Evolutionary conservation across 2,329 filamentous ascomycete species (phyloP).

Genomic region (Mycocentrospora acerina): DNA sequence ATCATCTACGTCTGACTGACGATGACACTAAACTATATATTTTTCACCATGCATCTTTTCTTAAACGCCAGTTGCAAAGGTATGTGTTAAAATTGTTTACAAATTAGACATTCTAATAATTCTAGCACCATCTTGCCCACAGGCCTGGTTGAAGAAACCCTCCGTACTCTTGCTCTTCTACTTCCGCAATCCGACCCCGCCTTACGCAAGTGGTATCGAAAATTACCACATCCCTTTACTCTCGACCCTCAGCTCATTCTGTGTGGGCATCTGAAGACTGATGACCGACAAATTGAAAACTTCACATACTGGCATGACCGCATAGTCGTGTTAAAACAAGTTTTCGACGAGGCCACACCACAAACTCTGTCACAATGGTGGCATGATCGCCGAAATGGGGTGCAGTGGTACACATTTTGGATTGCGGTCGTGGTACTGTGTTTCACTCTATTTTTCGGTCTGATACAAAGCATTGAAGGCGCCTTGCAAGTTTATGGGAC

Average conservation of each 20-base stretch:
- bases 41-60: slow-evolving; percentile 47
- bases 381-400: slow-evolving; percentile 45
- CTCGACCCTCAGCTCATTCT: slow-evolving; percentile 29
- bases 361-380: slow-evolving; percentile 46
- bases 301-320: slow-evolving; percentile 48
- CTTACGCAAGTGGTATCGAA: slow-evolving; percentile 22
- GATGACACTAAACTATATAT: slow-evolving; percentile 44
- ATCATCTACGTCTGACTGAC: slow-evolving; percentile 45
- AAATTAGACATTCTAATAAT: not conserved
- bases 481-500: slow-evolving; percentile 29
- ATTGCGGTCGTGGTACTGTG: slow-evolving; percentile 42
- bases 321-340: slow-evolving; percentile 47
- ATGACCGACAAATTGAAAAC: slow-evolving; percentile 35
- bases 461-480: slow-evolving; percentile 49
- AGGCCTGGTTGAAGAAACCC: slow-evolving; percentile 40
- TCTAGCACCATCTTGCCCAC: slow-evolving; percentile 28
- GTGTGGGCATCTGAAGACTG: slow-evolving; percentile 35
- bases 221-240: not conserved
- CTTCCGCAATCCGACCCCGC: slow-evolving; percentile 34
- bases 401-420: slow-evolving; percentile 53
- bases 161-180: slow-evolving; percentile 42
- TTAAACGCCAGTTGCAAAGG: slow-evolving; percentile 19
- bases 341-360: slow-evolving; percentile 42
- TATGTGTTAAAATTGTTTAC: not conserved
- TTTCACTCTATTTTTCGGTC: slow-evolving; percentile 46